Conservation (phyloP, 2,329 filamentous ascomycete genomes). For the Pyricularia sp. region DNA sequence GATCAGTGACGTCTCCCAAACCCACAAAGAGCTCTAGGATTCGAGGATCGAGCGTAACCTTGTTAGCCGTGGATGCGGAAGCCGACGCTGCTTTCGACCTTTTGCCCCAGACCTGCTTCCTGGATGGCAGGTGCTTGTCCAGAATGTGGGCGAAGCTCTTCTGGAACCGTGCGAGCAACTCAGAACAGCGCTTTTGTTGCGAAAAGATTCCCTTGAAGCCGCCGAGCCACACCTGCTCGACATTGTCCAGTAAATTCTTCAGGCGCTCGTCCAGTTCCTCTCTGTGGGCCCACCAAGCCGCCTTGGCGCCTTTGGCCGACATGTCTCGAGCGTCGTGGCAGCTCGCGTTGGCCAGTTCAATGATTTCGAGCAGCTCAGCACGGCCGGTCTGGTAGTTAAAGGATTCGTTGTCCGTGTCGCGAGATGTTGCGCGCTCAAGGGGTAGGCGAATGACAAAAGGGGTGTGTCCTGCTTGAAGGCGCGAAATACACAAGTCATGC, state of each 20-base stretch:
- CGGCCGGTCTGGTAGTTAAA: conserved; percentile 80
- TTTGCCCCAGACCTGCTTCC: conserved; percentile 52
- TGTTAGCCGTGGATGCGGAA: conserved; percentile 14
- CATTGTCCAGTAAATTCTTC: conserved; percentile 68
- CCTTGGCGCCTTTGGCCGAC: conserved; percentile 63
- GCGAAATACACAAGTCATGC: conserved; percentile 83
- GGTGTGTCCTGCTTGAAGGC: conserved; percentile 62
- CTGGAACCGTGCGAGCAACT: conserved; percentile 66
- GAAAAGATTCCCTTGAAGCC: conserved; percentile 95
- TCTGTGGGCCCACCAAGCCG: conserved; percentile 83
- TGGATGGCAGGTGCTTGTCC: conserved; percentile 77
- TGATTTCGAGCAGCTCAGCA: conserved; percentile 72
- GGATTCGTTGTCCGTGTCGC: conserved; percentile 66
- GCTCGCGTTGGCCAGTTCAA: conserved; percentile 70
- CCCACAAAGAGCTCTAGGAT: conserved; percentile 86
- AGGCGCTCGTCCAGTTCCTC: conserved; percentile 71
- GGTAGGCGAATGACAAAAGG: conserved; percentile 86
- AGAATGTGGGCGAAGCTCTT: conserved; percentile 70
- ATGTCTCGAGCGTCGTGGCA: conserved; percentile 67
- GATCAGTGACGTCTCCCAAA: conserved; percentile 62
- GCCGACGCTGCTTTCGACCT: conserved; percentile 33
- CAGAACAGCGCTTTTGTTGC: conserved; percentile 48
- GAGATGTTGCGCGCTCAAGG: conserved; percentile 69
- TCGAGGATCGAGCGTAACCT: conserved; percentile 42
- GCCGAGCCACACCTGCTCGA: conserved; percentile 90